phyloP scores from a whole-genome alignment of 805 yeast genomes.

The Candida manassasensis region DNA sequence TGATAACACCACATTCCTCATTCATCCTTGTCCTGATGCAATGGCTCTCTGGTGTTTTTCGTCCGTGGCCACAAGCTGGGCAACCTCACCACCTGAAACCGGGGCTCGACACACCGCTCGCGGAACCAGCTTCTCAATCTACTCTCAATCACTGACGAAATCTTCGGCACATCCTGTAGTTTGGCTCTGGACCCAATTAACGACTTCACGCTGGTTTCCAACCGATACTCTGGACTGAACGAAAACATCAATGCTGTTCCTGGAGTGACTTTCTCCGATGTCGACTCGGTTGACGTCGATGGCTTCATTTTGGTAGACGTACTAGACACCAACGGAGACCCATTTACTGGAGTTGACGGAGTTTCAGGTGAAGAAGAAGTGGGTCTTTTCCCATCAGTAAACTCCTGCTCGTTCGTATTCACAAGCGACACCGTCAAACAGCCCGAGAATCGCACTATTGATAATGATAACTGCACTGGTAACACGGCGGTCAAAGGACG shows the following conservation, averaged over 20 bases:
- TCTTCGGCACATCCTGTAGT: constrained; percentile 88
- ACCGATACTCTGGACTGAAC: constrained; percentile 83
- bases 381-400: constrained; percentile 11
- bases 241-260: constrained; percentile 82
- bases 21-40: constrained; percentile 9
- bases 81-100: constrained; percentile 76
- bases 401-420: constrained; percentile 38
- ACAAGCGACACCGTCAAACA: constrained; percentile 75
- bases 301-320: constrained; percentile 1
- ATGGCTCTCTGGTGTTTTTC: constrained; percentile 32
- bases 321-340: constrained; percentile 4
- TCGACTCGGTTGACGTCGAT: not conserved
- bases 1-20: too few species aligned
- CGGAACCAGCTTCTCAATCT: constrained; percentile 83
- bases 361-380: constrained; percentile 11
- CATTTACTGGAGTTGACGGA: constrained; percentile 11
- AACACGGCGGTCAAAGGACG: constrained; percentile 78
- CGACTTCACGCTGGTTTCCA: constrained; percentile 85
- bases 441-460: constrained; percentile 87
- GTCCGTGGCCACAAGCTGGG: constrained; percentile 83
- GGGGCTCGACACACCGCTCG: constrained; percentile 90
- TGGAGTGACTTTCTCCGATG: constrained; percentile 16
- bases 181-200: constrained; percentile 90
- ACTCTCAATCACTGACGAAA: constrained; percentile 77
- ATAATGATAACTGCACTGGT: constrained; percentile 80